These are phyloP conservation scores for Diophrys appendiculata DNA, from an alignment of 73 alveolate species.

Conservation along the genomic window DNA sequence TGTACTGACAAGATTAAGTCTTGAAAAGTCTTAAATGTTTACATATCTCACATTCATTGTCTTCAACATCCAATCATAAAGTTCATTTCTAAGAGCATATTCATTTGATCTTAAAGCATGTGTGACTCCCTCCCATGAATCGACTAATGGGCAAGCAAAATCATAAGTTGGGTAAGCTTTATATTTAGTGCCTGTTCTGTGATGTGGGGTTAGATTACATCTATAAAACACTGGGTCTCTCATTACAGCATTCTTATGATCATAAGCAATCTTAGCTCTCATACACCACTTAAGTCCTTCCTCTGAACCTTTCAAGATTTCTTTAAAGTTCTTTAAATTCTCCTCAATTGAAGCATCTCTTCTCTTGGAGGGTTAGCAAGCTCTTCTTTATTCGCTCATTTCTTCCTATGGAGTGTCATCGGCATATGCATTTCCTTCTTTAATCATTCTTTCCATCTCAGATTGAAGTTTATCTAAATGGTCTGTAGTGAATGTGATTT, in stretches of 20 bases:
- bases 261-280: slow-evolving; percentile 94
- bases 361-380: slow-evolving; percentile 85
- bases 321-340: slow-evolving; percentile 76
- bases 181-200: slow-evolving; percentile 85
- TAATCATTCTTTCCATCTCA: slow-evolving; percentile 74
- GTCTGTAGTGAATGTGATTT: slow-evolving; percentile 89
- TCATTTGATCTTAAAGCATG: slow-evolving; percentile 98
- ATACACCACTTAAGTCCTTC: slow-evolving; percentile 83
- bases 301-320: slow-evolving; percentile 63
- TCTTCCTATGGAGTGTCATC: slow-evolving; percentile 95
- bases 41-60: slow-evolving; percentile 79
- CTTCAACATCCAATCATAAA: slow-evolving; percentile 89
- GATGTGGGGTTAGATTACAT: slow-evolving; percentile 82
- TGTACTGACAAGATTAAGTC: slow-evolving; percentile 88
- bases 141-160: slow-evolving; percentile 98
- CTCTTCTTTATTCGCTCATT: slow-evolving; percentile 92
- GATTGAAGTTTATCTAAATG: slow-evolving; percentile 83
- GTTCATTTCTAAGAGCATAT: slow-evolving; percentile 93
- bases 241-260: slow-evolving; percentile 84
- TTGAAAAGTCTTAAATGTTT: slow-evolving; percentile 83
- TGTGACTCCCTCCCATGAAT: slow-evolving; percentile 96
- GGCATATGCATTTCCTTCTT: slow-evolving; percentile 90
- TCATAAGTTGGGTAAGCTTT: slow-evolving; percentile 98
- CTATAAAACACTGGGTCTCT: slow-evolving; percentile 99
- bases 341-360: slow-evolving; percentile 81